Percentiles rank a stretch among this genome's conserved stretches.
These are phyloP conservation scores for Curvularia sp. DNA, from an alignment of 2,329 filamentous ascomycete species.

Conservation along the genomic window DNA sequence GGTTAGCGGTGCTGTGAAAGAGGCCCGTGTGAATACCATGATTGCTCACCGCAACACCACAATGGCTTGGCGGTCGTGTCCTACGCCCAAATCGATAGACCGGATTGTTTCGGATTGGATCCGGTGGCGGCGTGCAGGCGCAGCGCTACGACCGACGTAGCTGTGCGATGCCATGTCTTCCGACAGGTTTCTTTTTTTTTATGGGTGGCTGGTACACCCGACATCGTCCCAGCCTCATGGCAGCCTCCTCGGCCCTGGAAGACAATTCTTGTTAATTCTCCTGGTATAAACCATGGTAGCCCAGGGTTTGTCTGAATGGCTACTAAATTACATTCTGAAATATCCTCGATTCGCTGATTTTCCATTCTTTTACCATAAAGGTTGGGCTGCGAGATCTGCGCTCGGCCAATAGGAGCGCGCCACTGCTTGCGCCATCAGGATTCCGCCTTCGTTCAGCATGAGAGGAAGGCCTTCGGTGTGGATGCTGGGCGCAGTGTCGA, in stretches of 20 bases:
- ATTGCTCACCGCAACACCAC: slow-evolving; percentile 15
- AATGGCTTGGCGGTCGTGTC: slow-evolving; percentile 13
- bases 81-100: slow-evolving; percentile 22
- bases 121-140: slow-evolving; percentile 21
- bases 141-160: slow-evolving; percentile 25
- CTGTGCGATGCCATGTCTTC: slow-evolving; percentile 38
- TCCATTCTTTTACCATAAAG: slow-evolving; percentile 10
- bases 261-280: slow-evolving; percentile 9
- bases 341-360: slow-evolving; percentile 13
- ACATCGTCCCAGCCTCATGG: slow-evolving; percentile 21
- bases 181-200: slow-evolving; percentile 16
- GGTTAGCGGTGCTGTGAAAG: slow-evolving; percentile 5
- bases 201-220: slow-evolving; percentile 33
- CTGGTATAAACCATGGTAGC: slow-evolving; percentile 20
- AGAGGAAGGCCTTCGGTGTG: slow-evolving; percentile 22
- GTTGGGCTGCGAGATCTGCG: slow-evolving; percentile 5
- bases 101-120: slow-evolving; percentile 21
- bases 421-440: slow-evolving; percentile 10
- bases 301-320: slow-evolving; percentile 11
- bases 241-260: slow-evolving; percentile 30
- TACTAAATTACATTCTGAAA: slow-evolving; percentile 18
- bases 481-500: slow-evolving; percentile 28
- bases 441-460: slow-evolving; percentile 27
- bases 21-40: background rate
- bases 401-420: slow-evolving; percentile 24